Conservation (phyloP, 768 basidiomycete genomes). For the Agrocybe chaxingu region DNA sequence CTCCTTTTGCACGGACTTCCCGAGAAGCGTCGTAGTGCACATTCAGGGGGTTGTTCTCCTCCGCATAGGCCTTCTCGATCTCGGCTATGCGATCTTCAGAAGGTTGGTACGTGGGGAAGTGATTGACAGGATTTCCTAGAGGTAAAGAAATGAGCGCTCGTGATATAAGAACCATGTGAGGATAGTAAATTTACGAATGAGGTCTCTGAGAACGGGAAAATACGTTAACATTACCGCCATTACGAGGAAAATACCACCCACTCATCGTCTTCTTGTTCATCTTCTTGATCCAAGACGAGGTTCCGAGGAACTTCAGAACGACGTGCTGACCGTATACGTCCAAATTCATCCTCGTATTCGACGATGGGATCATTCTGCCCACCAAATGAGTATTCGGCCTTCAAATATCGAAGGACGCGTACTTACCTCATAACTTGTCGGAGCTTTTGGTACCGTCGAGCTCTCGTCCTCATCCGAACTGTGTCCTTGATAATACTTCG, state of each 20-base stretch:
- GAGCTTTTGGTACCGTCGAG: slow-evolving; percentile 51
- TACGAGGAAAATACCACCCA: slow-evolving; percentile 27
- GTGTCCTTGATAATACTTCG: slow-evolving; percentile 57
- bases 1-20: slow-evolving; percentile 87
- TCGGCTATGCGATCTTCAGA: slow-evolving; percentile 76
- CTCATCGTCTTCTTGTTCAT: slow-evolving; percentile 58
- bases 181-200: slow-evolving; percentile 46
- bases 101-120: slow-evolving; percentile 88
- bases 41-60: slow-evolving; percentile 68
- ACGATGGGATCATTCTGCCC: slow-evolving; percentile 70
- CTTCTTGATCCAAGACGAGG: slow-evolving; percentile 42
- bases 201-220: slow-evolving; percentile 37
- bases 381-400: background rate
- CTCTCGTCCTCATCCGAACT: slow-evolving; percentile 82
- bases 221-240: slow-evolving; percentile 7
- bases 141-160: background rate
- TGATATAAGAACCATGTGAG: background rate
- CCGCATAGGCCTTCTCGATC: slow-evolving; percentile 66
- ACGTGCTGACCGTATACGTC: slow-evolving; percentile 64
- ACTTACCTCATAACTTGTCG: slow-evolving; percentile 37
- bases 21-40: slow-evolving; percentile 78
- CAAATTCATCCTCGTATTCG: slow-evolving; percentile 88
- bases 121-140: slow-evolving; percentile 75
- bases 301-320: slow-evolving; percentile 78
- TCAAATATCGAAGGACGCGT: background rate